Evolutionary conservation across 192 early-diverging fungal species (phyloP).

Genomic region (Entomortierella parvispora): DNA sequence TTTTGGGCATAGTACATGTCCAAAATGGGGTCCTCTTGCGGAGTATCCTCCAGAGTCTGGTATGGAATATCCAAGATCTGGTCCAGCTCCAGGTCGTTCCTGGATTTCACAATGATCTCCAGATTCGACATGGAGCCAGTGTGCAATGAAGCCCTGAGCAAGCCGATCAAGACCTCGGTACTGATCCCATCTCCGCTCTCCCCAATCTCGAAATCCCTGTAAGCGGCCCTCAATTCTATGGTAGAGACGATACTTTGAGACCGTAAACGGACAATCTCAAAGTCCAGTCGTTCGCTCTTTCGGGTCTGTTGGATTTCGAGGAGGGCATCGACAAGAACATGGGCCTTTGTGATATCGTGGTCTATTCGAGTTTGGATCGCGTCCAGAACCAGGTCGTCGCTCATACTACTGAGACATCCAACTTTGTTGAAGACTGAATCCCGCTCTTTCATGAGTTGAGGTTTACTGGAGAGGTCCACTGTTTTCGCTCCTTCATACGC

Average conservation of each 20-base stretch:
- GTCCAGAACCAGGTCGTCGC: slow-evolving; percentile 60
- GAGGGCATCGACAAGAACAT: slow-evolving; percentile 59
- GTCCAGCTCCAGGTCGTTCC: slow-evolving; percentile 18
- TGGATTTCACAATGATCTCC: slow-evolving; percentile 42
- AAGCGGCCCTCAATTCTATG: slow-evolving; percentile 55
- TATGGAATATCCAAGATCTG: neutral
- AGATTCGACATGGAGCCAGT: slow-evolving; percentile 30
- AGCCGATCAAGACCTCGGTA: slow-evolving; percentile 46
- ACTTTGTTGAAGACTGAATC: slow-evolving; percentile 9
- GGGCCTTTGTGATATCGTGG: slow-evolving; percentile 53
- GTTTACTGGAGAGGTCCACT: slow-evolving; percentile 6
- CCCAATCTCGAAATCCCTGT: slow-evolving; percentile 53
- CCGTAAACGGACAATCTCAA: slow-evolving; percentile 60
- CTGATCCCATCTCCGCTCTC: slow-evolving; percentile 41
- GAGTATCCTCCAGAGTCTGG: slow-evolving; percentile 21
- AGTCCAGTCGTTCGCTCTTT: slow-evolving; percentile 47
- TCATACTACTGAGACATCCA: slow-evolving; percentile 50
- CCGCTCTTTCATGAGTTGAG: slow-evolving; percentile 4
- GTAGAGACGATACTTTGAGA: slow-evolving; percentile 62
- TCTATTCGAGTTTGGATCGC: slow-evolving; percentile 56
- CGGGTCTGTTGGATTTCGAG: slow-evolving; percentile 46
- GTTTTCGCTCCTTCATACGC: slow-evolving; percentile 6
- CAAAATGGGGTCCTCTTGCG: slow-evolving; percentile 21
- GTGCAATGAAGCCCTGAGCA: slow-evolving; percentile 32
- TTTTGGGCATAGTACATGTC: slow-evolving; percentile 52